These are phyloP conservation scores for Inga laurina DNA, from an alignment of 306 rosid species.

Conservation along the genomic window DNA sequence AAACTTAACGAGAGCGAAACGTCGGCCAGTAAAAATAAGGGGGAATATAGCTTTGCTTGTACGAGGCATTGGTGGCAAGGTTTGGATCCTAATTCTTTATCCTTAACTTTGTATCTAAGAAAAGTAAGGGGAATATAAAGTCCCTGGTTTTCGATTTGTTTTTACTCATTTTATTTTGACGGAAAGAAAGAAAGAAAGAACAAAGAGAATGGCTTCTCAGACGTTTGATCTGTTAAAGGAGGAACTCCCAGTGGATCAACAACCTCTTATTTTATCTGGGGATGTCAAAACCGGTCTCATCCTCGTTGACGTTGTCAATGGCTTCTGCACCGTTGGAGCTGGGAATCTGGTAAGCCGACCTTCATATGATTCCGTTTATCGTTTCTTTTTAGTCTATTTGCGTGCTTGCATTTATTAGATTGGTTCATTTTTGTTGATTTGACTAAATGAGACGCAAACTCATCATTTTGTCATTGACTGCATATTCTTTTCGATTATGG, in stretches of 20 bases:
- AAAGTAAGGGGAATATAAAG: too few species aligned
- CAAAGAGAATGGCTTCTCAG: constrained; percentile 43
- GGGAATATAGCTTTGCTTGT: too few species aligned
- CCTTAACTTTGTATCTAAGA: too few species aligned
- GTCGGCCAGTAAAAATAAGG: not conserved
- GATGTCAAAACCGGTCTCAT: constrained; percentile 70
- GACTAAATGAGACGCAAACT: not conserved
- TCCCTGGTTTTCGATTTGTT: not conserved
- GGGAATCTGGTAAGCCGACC: constrained; percentile 64
- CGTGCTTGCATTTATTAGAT: not conserved
- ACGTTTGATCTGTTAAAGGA: constrained; percentile 58
- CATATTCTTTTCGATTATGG: not conserved
- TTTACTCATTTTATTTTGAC: not conserved
- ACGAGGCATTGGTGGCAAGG: too few species aligned
- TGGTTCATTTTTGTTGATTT: not conserved
- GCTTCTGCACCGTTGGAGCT: constrained; percentile 92
- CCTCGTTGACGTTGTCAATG: constrained; percentile 81
- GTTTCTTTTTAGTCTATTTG: not conserved
- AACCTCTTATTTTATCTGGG: constrained; percentile 52
- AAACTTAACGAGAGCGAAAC: not conserved
- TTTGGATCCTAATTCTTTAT: too few species aligned
- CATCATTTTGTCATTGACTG: not conserved
- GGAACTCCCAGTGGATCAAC: constrained; percentile 65
- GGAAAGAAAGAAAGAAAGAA: not conserved
- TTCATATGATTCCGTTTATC: not conserved